Evolutionary conservation across 108 stramenopile species (phyloP).

Genomic region (Nitzschia inconspicua): DNA sequence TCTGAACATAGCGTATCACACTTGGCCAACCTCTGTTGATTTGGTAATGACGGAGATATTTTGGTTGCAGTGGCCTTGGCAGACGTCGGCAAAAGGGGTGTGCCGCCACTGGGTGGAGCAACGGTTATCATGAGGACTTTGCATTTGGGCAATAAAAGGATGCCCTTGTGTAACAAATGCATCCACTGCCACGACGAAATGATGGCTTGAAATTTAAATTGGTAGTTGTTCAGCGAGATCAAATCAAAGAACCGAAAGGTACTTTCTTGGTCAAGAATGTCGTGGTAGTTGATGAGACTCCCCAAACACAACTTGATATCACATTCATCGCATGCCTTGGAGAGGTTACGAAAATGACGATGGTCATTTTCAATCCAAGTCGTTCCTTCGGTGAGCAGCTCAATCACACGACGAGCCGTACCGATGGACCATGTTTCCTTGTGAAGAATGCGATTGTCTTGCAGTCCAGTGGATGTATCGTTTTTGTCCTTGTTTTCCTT

Average conservation of each 20-base stretch:
- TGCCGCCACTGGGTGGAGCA: not conserved
- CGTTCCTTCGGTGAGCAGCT: slow-evolving; percentile 8
- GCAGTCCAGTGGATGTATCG: not conserved
- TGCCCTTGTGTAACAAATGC: slow-evolving; percentile 2
- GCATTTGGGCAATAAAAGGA: slow-evolving; percentile 13
- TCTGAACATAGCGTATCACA: slow-evolving; percentile 24
- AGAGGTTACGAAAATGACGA: slow-evolving; percentile 4
- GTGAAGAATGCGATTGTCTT: not conserved
- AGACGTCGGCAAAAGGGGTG: not conserved
- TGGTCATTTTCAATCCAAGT: slow-evolving; percentile 30
- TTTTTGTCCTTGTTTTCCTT: not conserved
- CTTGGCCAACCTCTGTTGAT: slow-evolving; percentile 6
- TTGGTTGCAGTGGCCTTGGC: not conserved
- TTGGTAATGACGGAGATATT: not conserved
- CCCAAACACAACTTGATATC: slow-evolving; percentile 12
- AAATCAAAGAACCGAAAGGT: slow-evolving; percentile 14
- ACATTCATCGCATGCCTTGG: slow-evolving; percentile 8
- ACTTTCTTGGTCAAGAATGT: slow-evolving; percentile 2
- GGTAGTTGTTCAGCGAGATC: slow-evolving; percentile 4
- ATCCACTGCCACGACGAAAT: slow-evolving; percentile 22
- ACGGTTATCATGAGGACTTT: slow-evolving; percentile 3
- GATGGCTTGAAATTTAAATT: slow-evolving; percentile 11
- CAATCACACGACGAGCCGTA: slow-evolving; percentile 18
- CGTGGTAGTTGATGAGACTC: slow-evolving; percentile 23
- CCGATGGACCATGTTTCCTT: slow-evolving; percentile 10